Evolutionary conservation across 2,329 filamentous ascomycete genomes (phyloP), one percentile per base, ranked within the genome.

Genomic region (Stagonosporopsis vannaccii): DNA sequence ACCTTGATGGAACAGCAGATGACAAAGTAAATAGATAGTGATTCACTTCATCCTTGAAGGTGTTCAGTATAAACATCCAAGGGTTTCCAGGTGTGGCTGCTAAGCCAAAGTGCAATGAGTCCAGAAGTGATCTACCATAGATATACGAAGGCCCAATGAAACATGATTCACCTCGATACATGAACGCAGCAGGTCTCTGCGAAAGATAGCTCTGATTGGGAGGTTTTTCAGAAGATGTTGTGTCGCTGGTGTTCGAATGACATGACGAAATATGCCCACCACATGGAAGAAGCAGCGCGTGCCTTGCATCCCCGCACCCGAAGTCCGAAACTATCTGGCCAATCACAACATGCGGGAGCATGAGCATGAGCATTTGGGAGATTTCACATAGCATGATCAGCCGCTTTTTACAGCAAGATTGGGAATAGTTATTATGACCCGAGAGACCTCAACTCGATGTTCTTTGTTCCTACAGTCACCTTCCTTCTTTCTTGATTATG

Each of bases 261-360:
- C 28, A 49, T 49, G 51, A 42, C 46, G 46, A n/a, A 25, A 50
- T n/a, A n/a, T 26, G 26, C 19, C 4, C 8, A 22, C 22, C 30
- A 7, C 6, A 22, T 17, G 13, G 36, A 3, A 41, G 20, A 25
- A n/a, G 35, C 17, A n/a, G n/a, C 28, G 32, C 7, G 26, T 35
- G 46, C 41, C 41, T 42, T 51, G 23, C 53, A 33, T 57, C 54
- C 54, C 54, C 54, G 37, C 54, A 35, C 39, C 54, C 54, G 54
- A 57, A 57, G 54, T 56, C 54, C 54, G 54, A 57, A 35, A 25
- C 25, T 0, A 15, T 12, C 40, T 35, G 41, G 22, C 53, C 53
- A 56, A 56, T 56, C n/a, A 32, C 4, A 35, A 9, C 36, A 17
- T 20, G 22, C 19, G 28, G 22, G 19, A 17, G 28, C 12, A 19